Percentiles rank a stretch among this genome's conserved stretches.
These are phyloP conservation scores for Trypanosoma rangeli DNA, from an alignment of 208 protist species.

Conservation along the genomic window DNA sequence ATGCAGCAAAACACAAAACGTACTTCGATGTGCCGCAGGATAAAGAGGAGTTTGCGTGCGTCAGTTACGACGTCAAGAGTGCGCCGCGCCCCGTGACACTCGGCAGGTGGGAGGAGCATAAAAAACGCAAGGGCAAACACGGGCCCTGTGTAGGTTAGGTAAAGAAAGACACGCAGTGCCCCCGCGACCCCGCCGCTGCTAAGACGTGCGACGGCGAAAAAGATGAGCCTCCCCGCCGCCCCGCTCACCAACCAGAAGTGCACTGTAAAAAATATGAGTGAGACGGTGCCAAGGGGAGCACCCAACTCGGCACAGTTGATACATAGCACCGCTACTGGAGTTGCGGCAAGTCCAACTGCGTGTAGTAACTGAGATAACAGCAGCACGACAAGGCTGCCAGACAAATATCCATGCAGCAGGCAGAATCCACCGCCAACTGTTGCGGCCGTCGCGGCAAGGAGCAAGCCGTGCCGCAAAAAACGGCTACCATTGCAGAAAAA, in stretches of 20 bases:
- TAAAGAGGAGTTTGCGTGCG: not conserved
- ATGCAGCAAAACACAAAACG: not conserved
- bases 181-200: not conserved
- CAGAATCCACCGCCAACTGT: not conserved
- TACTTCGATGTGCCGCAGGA: not conserved
- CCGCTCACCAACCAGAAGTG: not conserved
- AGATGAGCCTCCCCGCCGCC: not conserved
- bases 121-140: not conserved
- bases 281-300: not conserved
- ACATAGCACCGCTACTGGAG: not conserved
- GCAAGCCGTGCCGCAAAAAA: not conserved
- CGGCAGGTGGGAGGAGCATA: not conserved
- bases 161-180: not conserved
- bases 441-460: not conserved
- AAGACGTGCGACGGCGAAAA: not conserved
- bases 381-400: not conserved
- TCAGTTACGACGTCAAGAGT: not conserved
- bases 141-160: not conserved
- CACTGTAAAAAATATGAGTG: not conserved
- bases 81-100: not conserved
- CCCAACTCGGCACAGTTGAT: not conserved
- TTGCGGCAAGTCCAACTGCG: not conserved
- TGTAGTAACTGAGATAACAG: slow-evolving; percentile 2
- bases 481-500: not conserved
- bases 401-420: not conserved